Percentiles rank a stretch among this genome's conserved stretches.
phyloP scores from a whole-genome alignment of 352 stramenopile species.

The Phytopythium litorale region DNA sequence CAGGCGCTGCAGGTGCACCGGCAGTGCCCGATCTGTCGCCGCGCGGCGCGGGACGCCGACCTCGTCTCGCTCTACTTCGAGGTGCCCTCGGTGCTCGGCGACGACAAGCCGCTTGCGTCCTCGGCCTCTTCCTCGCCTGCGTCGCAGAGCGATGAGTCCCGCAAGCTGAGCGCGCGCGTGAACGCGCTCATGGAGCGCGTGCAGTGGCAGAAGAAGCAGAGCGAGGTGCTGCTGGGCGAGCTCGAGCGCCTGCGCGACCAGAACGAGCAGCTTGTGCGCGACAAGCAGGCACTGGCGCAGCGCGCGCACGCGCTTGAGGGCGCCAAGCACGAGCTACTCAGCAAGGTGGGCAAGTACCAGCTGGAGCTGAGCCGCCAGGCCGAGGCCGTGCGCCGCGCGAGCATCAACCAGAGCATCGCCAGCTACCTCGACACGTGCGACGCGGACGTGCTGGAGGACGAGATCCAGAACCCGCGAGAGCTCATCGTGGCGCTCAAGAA shows the following conservation, averaged over 20 bases:
- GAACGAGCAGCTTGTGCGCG: slow-evolving; percentile 54
- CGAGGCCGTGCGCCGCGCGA: slow-evolving; percentile 38
- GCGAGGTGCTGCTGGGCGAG: slow-evolving; percentile 53
- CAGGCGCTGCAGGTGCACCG: slow-evolving; percentile 67
- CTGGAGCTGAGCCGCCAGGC: slow-evolving; percentile 63
- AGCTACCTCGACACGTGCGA: slow-evolving; percentile 73
- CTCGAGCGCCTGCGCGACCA: slow-evolving; percentile 54
- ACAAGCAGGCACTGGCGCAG: slow-evolving; percentile 62
- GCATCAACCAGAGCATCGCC: slow-evolving; percentile 73
- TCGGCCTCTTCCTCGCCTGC: not conserved
- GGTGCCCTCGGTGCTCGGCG: slow-evolving; percentile 22
- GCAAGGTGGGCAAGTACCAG: slow-evolving; percentile 75
- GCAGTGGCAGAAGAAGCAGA: slow-evolving; percentile 78
- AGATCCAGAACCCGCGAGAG: slow-evolving; percentile 74
- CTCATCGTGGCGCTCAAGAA: slow-evolving; percentile 79
- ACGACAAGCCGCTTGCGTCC: not conserved
- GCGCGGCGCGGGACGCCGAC: slow-evolving; percentile 31
- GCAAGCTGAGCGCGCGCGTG: slow-evolving; percentile 46
- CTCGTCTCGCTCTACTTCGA: slow-evolving; percentile 71
- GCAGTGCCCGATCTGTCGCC: slow-evolving; percentile 73
- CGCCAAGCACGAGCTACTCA: slow-evolving; percentile 52
- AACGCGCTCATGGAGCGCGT: slow-evolving; percentile 61
- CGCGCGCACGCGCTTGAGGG: slow-evolving; percentile 40
- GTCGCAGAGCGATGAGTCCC: slow-evolving; percentile 20
- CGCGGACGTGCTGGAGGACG: slow-evolving; percentile 57